A percentile compares a stretch with the other conserved stretches of the same genome.
Evolutionary conservation across 306 rosid species (phyloP).

Genomic region (Parietaria judaica): DNA sequence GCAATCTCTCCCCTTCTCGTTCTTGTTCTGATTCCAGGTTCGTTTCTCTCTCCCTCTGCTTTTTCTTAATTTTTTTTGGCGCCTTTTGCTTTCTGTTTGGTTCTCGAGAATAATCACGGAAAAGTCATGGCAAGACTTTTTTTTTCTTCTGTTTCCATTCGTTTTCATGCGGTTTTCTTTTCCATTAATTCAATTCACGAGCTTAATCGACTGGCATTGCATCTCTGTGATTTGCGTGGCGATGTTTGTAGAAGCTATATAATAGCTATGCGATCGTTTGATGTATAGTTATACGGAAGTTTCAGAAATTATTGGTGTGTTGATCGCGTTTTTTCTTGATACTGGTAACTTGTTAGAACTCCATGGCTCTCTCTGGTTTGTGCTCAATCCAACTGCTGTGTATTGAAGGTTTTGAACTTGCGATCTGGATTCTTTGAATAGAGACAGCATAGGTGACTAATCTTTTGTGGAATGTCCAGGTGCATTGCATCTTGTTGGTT

Average conservation of each 20-base stretch:
- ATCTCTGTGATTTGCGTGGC: neutral
- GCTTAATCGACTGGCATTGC: neutral
- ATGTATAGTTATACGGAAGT: neutral
- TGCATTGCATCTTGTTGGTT: neutral
- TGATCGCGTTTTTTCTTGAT: too few species aligned
- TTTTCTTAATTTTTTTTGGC: neutral
- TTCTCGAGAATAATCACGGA: constrained; percentile 4
- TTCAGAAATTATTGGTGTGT: neutral
- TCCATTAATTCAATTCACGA: neutral
- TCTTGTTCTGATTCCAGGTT: constrained; percentile 17
- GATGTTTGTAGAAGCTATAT: neutral
- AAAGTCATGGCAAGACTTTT: neutral
- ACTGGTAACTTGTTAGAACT: neutral
- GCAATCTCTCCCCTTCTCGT: constrained; percentile 1
- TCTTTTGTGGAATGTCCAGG: constrained; percentile 26
- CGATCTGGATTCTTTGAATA: neutral
- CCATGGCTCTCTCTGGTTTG: neutral
- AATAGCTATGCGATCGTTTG: constrained; percentile 2
- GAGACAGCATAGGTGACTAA: neutral
- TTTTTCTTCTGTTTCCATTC: neutral
- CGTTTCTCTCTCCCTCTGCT: neutral
- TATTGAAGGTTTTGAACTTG: neutral
- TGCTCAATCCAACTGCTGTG: neutral
- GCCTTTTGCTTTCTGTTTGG: constrained; percentile 14
- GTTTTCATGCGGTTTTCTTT: neutral